A percentile compares a stretch with the other conserved stretches of the same genome.
Conservation (phyloP, 1,139 yeast species). For the Yamadazyma atmosphaerica region DNA sequence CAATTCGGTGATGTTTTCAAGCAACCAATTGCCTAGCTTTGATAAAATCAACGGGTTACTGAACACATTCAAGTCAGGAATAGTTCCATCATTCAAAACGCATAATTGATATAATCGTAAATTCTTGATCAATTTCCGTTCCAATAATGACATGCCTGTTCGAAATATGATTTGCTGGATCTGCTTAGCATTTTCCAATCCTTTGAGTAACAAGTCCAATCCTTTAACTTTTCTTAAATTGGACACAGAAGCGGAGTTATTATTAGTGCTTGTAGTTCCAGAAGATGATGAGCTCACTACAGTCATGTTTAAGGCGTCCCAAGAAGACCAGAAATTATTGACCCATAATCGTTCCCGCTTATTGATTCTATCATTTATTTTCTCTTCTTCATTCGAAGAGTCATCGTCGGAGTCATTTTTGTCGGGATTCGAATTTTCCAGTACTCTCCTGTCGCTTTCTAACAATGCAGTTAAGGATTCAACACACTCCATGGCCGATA, state of each 20-base stretch:
- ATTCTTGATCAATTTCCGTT: slow-evolving; percentile 76
- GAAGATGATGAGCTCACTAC: slow-evolving; percentile 9
- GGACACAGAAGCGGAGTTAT: slow-evolving; percentile 14
- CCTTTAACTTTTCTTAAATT: slow-evolving; percentile 39
- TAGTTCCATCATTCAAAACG: slow-evolving; percentile 76
- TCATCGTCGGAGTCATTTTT: slow-evolving; percentile 23
- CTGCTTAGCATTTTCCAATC: slow-evolving; percentile 75
- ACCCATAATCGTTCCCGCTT: slow-evolving; percentile 75
- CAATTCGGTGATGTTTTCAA: slow-evolving; percentile 85
- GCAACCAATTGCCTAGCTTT: slow-evolving; percentile 85
- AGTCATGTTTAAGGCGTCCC: slow-evolving; percentile 79
- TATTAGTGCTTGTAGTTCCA: slow-evolving; percentile 11
- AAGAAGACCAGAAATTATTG: slow-evolving; percentile 88
- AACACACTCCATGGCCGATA: slow-evolving; percentile 92
- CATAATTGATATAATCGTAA: slow-evolving; percentile 81
- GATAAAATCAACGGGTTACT: slow-evolving; percentile 83
- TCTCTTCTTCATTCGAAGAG: slow-evolving; percentile 30
- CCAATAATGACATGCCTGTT: slow-evolving; percentile 86
- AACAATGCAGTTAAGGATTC: slow-evolving; percentile 84
- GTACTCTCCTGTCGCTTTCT: slow-evolving; percentile 56
- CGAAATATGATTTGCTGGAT: slow-evolving; percentile 84
- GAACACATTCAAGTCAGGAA: slow-evolving; percentile 77
- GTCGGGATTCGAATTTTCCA: slow-evolving; percentile 14
- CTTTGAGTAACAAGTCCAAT: slow-evolving; percentile 62
- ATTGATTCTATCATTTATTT: slow-evolving; percentile 44